Evolutionary conservation across 805 yeast species (phyloP).

Genomic region (Yarrowia alimentaria): DNA sequence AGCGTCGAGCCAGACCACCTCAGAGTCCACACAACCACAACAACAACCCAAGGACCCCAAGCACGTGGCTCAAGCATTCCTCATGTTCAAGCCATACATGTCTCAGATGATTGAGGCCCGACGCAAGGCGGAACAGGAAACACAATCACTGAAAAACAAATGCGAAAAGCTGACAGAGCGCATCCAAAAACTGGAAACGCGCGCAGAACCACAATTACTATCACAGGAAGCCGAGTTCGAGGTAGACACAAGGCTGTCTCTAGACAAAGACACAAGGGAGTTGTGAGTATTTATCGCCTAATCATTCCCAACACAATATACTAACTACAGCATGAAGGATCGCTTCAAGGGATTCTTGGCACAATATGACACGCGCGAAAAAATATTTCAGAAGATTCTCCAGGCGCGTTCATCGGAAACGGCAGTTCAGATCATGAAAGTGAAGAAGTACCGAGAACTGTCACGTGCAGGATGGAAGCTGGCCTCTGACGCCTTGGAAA

Average conservation of each 20-base stretch:
- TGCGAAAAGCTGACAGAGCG: background rate
- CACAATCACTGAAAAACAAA: background rate
- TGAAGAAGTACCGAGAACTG: slow-evolving; percentile 20
- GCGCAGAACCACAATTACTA: background rate
- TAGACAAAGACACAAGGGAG: slow-evolving; percentile 6
- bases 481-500: slow-evolving; percentile 23
- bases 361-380: slow-evolving; percentile 11
- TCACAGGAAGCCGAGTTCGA: background rate
- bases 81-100: slow-evolving; percentile 28
- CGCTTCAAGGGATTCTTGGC: slow-evolving; percentile 14
- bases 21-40: slow-evolving; percentile 3
- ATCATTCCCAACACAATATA: background rate
- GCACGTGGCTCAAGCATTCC: slow-evolving; percentile 20
- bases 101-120: slow-evolving; percentile 26
- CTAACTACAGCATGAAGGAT: slow-evolving; percentile 23
- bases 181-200: background rate
- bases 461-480: slow-evolving; percentile 19
- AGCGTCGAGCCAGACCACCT: background rate
- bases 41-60: slow-evolving; percentile 21
- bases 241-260: background rate
- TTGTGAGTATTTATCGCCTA: slow-evolving; percentile 2
- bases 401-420: slow-evolving; percentile 16
- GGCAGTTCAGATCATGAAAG: slow-evolving; percentile 22
- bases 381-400: slow-evolving; percentile 5
- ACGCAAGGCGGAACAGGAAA: slow-evolving; percentile 3